Conservation (phyloP, 768 basidiomycete species). For the Fibroporia radiculosa region DNA sequence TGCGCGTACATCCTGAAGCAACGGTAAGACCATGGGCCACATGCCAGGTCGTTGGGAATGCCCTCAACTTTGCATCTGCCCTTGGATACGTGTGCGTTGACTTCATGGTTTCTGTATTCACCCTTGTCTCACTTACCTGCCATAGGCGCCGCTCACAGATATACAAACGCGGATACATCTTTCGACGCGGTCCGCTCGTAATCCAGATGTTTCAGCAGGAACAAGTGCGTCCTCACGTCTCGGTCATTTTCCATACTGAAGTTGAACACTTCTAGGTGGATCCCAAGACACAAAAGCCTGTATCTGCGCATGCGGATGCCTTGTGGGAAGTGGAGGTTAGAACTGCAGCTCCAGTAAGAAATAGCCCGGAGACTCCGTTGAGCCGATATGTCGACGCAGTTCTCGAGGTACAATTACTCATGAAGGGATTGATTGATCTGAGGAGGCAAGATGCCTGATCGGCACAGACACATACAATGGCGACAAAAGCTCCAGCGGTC, state of each 20-base stretch:
- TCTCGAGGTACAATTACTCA: conserved; percentile 71
- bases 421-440: conserved; percentile 80
- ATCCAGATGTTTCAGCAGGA: conserved; percentile 86
- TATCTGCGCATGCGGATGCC: conserved; percentile 71
- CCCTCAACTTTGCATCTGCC: conserved; percentile 71
- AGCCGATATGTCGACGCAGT: conserved; percentile 64
- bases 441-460: conserved; percentile 62
- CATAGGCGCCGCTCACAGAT: conserved; percentile 62
- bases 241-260: not conserved
- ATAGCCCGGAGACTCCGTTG: conserved; percentile 72
- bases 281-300: conserved; percentile 64
- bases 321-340: conserved; percentile 88
- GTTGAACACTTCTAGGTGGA: conserved; percentile 48
- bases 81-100: conserved; percentile 62
- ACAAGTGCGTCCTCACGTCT: conserved; percentile 38
- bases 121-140: not conserved
- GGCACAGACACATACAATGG: too few species aligned
- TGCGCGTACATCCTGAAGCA: conserved; percentile 75
- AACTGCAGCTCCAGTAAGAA: conserved; percentile 70
- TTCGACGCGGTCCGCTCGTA: conserved; percentile 59
- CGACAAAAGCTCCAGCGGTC: not conserved
- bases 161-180: conserved; percentile 76
- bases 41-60: conserved; percentile 72
- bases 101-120: not conserved
- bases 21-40: conserved; percentile 84